Base-by-base conservation (phyloP, 148 eudicot species). In the Silene latifolia region DNA sequence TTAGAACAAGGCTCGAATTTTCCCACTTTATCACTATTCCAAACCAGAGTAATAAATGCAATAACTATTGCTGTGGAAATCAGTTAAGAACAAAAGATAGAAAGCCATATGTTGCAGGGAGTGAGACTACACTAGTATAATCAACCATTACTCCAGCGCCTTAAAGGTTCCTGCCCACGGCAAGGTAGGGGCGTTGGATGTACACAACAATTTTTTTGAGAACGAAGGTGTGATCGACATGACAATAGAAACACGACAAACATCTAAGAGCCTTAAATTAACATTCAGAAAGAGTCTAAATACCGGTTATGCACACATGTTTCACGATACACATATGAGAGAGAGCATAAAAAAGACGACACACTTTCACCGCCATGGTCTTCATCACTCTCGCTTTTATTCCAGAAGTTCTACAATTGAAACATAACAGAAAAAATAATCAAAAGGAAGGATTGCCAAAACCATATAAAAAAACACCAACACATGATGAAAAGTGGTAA, bases 1-100 rank as follows among this genome's bases (percentile, higher is more conserved):
- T 93, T 91, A 78, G 89, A 88, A 83, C 89, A 89, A 67, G 92
- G 85, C 82, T 93, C 97, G 73, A 87, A 82, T 44, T 86, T 92
- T 72, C 76, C 66, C 63, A 80, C 88, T 74, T 58, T 68, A 71
- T 83, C 83, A 82, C 91, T 85, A 85, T 76, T 75, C 76, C 86
- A 75, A 68, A 59, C 75, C 75, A 82, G 72, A 23, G 69, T 64
- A 35, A 57, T 69, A 81, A 54, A 21, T 27, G 39, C 67, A 56
- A 56, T 67, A 76, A 58, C 11, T 64, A 72, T 44, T 17, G 20
- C 74, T 20, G 35, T 13, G 70, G 15, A 60, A 60, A 54, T 17
- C 73, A 32, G 65, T 24, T 44, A 48, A 65, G n/a, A 74, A 35
- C 25, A 47, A 24, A 57, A 1, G 25, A 4, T 24, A 63, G 61